These are phyloP conservation scores for Phialophora expanda DNA, from an alignment of 2,329 filamentous ascomycete genomes.

Conservation along the genomic window DNA sequence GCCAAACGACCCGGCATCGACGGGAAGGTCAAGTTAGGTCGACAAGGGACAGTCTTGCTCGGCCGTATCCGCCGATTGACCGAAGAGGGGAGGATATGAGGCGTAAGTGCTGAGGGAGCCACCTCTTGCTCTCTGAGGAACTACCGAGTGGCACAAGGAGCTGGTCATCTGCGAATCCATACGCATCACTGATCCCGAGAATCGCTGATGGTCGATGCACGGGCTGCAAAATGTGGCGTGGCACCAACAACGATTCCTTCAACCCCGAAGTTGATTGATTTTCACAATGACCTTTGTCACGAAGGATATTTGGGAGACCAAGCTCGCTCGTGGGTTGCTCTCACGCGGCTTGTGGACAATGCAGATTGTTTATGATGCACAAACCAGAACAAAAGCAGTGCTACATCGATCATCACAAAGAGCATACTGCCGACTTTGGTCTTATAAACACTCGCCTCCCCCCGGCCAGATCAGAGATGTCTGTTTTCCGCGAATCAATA, in stretches of 20 bases:
- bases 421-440: background rate
- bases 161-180: background rate
- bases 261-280: background rate
- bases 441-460: background rate
- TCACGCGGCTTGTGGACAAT: background rate
- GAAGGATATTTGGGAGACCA: no score
- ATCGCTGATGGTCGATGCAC: background rate
- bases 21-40: conserved; percentile 78
- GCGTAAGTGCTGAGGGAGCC: background rate
- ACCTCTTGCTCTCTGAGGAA: background rate
- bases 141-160: background rate
- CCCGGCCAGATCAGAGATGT: background rate
- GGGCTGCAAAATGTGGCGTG: background rate
- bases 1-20: conserved; percentile 66
- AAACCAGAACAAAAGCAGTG: background rate
- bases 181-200: background rate
- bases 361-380: background rate
- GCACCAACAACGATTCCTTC: background rate
- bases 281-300: conserved; percentile 9
- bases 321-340: background rate
- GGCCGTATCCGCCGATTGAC: conserved; percentile 79
- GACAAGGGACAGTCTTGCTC: conserved; percentile 77
- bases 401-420: background rate
- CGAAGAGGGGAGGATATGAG: conserved; percentile 44
- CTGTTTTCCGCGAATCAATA: background rate